These are phyloP conservation scores for Macrophomina tecta DNA, from an alignment of 2,329 filamentous ascomycete genomes.

Conservation along the genomic window DNA sequence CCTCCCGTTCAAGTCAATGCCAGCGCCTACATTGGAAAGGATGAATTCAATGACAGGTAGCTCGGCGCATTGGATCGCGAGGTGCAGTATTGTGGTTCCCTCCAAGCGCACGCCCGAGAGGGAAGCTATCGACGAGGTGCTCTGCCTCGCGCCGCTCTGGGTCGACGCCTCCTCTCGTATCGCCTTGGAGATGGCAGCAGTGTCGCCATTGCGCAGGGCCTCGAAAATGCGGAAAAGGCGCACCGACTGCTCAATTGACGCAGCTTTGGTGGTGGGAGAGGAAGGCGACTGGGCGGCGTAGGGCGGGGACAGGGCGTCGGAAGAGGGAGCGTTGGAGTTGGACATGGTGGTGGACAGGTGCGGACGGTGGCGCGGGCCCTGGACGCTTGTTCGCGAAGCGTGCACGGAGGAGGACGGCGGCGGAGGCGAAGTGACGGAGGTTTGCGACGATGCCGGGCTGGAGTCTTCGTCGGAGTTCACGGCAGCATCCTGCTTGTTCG, in stretches of 20 bases:
- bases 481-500: slow-evolving; percentile 34
- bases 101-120: slow-evolving; percentile 58
- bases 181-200: slow-evolving; percentile 83
- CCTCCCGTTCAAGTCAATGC: slow-evolving; percentile 85
- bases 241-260: slow-evolving; percentile 85
- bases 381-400: slow-evolving; percentile 37
- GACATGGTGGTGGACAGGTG: slow-evolving; percentile 37
- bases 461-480: slow-evolving; percentile 37
- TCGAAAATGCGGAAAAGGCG: slow-evolving; percentile 95
- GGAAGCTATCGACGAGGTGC: slow-evolving; percentile 56
- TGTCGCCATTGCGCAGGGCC: slow-evolving; percentile 87
- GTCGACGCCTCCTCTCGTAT: slow-evolving; percentile 68
- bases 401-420: slow-evolving; percentile 36
- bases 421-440: slow-evolving; percentile 36
- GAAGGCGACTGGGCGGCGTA: slow-evolving; percentile 36
- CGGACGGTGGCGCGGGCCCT: slow-evolving; percentile 28
- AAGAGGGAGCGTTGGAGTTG: slow-evolving; percentile 28
- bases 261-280: slow-evolving; percentile 43
- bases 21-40: slow-evolving; percentile 66
- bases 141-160: slow-evolving; percentile 52
- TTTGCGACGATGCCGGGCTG: slow-evolving; percentile 35
- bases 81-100: slow-evolving; percentile 88
- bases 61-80: slow-evolving; percentile 95
- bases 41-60: slow-evolving; percentile 91
- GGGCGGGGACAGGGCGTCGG: slow-evolving; percentile 33